phyloP scores from a whole-genome alignment of 441 rosid genomes.

The Erodium texanum region DNA sequence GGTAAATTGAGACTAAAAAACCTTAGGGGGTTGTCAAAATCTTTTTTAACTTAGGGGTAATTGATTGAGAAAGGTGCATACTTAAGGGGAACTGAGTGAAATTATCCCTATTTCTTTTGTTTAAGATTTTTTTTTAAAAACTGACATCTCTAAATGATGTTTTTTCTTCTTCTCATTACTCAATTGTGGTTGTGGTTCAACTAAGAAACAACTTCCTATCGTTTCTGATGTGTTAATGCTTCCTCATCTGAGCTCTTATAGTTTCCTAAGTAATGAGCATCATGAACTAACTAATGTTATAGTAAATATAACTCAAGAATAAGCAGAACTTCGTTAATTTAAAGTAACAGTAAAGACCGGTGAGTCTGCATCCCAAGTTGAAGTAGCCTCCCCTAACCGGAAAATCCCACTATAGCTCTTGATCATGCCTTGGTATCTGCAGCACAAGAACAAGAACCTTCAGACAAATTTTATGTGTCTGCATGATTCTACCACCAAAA shows the following conservation, averaged over 20 bases:
- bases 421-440: slow-evolving; percentile 86
- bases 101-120: no score
- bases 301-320: neutral
- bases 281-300: neutral
- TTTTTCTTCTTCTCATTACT: neutral
- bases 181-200: no score
- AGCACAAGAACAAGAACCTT: slow-evolving; percentile 14
- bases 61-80: no score
- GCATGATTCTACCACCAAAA: slow-evolving; percentile 1
- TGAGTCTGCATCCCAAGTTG: slow-evolving; percentile 92
- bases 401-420: slow-evolving; percentile 88
- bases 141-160: neutral
- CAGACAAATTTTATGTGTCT: slow-evolving; percentile 7
- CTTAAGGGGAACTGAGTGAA: no score
- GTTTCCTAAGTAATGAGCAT: neutral
- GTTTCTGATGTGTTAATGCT: neutral
- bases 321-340: neutral
- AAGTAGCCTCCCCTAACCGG: slow-evolving; percentile 95
- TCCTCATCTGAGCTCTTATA: neutral
- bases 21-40: no score
- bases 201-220: neutral
- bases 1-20: no score
- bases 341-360: slow-evolving; percentile 41
- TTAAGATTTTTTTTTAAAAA: no score
- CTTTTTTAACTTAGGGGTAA: no score